Evolutionary conservation across 495 filamentous ascomycete genomes (phyloP), one percentile per base, ranked within the genome.

Genomic region (Hyphodiscus hymeniophilus): DNA sequence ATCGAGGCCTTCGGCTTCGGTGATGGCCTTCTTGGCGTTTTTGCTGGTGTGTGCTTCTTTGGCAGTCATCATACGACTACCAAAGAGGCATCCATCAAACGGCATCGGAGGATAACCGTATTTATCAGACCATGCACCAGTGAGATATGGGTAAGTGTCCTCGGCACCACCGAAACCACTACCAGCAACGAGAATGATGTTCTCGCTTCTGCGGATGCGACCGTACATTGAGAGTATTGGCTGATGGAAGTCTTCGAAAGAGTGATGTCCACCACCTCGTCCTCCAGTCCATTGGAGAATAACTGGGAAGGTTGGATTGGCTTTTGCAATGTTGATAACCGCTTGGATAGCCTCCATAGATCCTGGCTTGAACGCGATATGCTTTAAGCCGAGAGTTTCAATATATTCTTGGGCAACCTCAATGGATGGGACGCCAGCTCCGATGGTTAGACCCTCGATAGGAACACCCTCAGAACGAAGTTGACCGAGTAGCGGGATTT

Each of bases 211-310:
- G 53, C 90, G 75, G 53, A 95, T 85, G 38, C 88, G 76, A 47
- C 80, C 75, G 59, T 96, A 96, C 84, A 94, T 89, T 54, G 85
- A 79, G n/a, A 96, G 63, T 41, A 96, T 85, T 1, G 89, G 90
- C 51, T 89, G 79, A 61, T 96, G 90, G 72, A 96, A 95, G 59
- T 96, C 90, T 58, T 95, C 90, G 51, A 82, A 96, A 2, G 89
- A 94, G 64, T 96, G 90, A 67, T 95, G 90, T 33, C 90, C 90
- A 62, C 90, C 90, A 53, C 89, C 90, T 63, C 90, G 80, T 28
- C 90, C 90, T 56, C 90, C 90, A 47, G 90, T 96, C 90, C 90
- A 96, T 59, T 96, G 90, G 35, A 94, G 66, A 26, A 96, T 82
- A 42, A 95, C 77, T 3, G 90, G 90, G 72, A 95, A 96, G 7